Evolutionary conservation across 805 yeast species (phyloP).

Genomic region (Kodamaea neixiangensis): DNA sequence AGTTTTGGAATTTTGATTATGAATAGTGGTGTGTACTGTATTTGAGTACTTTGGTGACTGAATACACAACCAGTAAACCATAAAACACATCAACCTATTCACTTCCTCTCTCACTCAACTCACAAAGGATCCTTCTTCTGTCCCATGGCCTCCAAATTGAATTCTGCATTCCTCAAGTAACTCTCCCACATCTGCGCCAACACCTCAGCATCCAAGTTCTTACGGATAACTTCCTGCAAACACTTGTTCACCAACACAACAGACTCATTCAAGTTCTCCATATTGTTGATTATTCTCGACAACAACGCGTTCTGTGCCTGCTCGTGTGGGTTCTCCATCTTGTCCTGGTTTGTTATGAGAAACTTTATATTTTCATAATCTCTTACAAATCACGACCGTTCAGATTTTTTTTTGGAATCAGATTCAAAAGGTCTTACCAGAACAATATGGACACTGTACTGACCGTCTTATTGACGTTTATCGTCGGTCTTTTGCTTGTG

Average conservation of each 20-base stretch:
- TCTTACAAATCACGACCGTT: not conserved
- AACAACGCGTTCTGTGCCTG: constrained; percentile 75
- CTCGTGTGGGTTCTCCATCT: constrained; percentile 86
- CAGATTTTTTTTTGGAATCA: not conserved
- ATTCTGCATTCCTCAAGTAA: constrained; percentile 68
- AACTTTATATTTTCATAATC: not conserved
- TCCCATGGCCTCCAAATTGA: constrained; percentile 66
- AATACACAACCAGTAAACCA: too few relatives aligned
- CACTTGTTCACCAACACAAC: constrained; percentile 63
- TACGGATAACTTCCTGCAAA: constrained; percentile 60
- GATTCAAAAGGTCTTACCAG: not conserved
- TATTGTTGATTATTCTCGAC: constrained; percentile 73
- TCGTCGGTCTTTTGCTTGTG: constrained; percentile 29
- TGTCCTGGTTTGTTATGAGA: constrained; percentile 1
- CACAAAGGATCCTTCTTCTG: constrained; percentile 56
- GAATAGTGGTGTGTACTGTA: too few relatives aligned
- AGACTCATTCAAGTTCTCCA: constrained; percentile 73
- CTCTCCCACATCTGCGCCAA: constrained; percentile 79
- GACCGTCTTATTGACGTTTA: constrained; percentile 22
- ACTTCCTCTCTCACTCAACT: not conserved
- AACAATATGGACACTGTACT: constrained; percentile 33
- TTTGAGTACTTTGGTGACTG: too few relatives aligned
- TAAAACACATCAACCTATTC: not conserved
- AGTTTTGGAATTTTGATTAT: too few relatives aligned
- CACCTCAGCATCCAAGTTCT: constrained; percentile 68